Percentiles rank a stretch among this genome's conserved stretches.
Conservation (phyloP, 352 stramenopile genomes). For the Phytophthora cryptogea region DNA sequence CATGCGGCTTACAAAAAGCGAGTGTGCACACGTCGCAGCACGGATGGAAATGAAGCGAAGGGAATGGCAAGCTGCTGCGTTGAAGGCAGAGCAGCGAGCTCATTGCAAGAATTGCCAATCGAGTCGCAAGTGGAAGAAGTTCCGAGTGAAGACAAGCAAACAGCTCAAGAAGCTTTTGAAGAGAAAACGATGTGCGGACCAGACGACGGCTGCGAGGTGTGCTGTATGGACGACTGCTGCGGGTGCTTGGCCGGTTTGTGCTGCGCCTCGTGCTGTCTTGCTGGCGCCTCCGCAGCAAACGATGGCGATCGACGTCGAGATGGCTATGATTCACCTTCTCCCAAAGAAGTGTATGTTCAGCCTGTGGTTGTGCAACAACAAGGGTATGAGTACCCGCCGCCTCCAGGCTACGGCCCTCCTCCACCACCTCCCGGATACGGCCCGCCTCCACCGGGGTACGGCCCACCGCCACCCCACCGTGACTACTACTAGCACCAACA, state of each 20-base stretch:
- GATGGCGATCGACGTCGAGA: conserved; percentile 12
- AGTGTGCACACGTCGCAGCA: conserved; percentile 26
- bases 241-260: conserved; percentile 28
- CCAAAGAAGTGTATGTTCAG: conserved; percentile 30
- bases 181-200: conserved; percentile 24
- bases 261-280: conserved; percentile 34
- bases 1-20: conserved; percentile 4
- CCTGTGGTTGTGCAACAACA: conserved; percentile 29
- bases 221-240: conserved; percentile 30
- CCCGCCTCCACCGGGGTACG: conserved; percentile 22
- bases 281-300: conserved; percentile 20
- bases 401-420: conserved; percentile 16
- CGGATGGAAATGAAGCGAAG: conserved; percentile 14
- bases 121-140: conserved; percentile 10
- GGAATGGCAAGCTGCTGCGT: conserved; percentile 4
- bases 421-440: conserved; percentile 21
- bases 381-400: not conserved
- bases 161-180: not conserved
- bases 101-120: conserved; percentile 25
- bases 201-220: conserved; percentile 21
- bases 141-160: not conserved
- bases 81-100: not conserved
- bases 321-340: conserved; percentile 25
- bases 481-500: conserved; percentile 22
- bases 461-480: conserved; percentile 8